Evolutionary conservation across 2,329 filamentous ascomycete species (phyloP), one percentile per base, ranked within the genome.

Genomic region (Scleromitrula shiraiana): DNA sequence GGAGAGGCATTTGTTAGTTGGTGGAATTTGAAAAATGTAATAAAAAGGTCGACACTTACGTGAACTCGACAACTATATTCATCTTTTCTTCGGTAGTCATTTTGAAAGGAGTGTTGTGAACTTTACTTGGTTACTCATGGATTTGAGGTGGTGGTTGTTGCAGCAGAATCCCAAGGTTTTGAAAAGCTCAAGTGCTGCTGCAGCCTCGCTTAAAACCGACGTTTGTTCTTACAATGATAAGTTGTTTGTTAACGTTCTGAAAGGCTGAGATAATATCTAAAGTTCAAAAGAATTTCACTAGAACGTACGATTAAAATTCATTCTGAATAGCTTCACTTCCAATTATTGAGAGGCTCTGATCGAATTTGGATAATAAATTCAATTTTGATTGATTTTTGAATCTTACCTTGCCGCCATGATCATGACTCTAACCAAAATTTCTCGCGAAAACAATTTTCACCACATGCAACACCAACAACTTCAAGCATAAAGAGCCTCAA

Each of bases 61-160:
- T 74, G 61, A 93, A 91, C 65, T 93, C 87, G 23, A 93, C 79
- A 5, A 76, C 77, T 55, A 91, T 74, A 19, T 74, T 64, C 41
- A 87, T 68, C 8, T 64, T 65, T 27, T 64, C 56, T 45, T 57
- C 41, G 15, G 56, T 52, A 4, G 48, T 43, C 59, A 60, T 61
- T 8, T 17, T 52, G 44, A 26, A 20, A n/a, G 23, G 12, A 8
- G 17, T 24, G 12, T 26, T 44, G 10, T 20, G 10, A 5, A 2
- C 10, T 9, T 12, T 10, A 9, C 15, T 38, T 29, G 22, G 7
- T 29, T 7, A 22, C 29, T 39, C 23, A 39, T 38, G 29, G 8
- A 30, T 9, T 45, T 23, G 42, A 37, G 9, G 6, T 29, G 14
- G 23, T 45, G 12, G 14, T 12, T 17, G 23, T 3, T 12, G 29